Evolutionary conservation across 2,329 filamentous ascomycete genomes (phyloP), one percentile per base, ranked within the genome.

Genomic region (Sporothrix inflata): DNA sequence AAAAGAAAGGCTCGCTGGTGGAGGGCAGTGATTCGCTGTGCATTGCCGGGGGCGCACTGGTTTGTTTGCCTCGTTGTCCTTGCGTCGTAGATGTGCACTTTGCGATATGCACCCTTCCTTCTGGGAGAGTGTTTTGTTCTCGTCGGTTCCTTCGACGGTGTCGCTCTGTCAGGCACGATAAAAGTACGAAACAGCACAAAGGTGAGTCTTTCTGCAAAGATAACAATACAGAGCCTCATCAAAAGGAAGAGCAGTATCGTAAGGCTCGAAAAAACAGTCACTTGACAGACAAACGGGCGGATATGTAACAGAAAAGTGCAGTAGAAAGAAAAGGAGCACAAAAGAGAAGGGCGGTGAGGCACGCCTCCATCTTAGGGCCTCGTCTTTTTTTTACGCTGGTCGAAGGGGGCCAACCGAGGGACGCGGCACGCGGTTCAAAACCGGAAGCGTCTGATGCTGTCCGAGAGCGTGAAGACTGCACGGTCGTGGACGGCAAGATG

Each of bases 21-120:
- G 66, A 27, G 47, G 47, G 66, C 66, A 69, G 49, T 34, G 66
- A 57, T 69, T 69, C 66, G 66, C 66, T 69, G 66, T 69, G 30
- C 47, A 69, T 42, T 38, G 65, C 65, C 47, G 65, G 63, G 49
- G 27, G 14, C 21, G 5, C n/a, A 24, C 7, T 24, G 34, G n/a
- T 6, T 14, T 21, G 60, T 14, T 63, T 63, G 40, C 65, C 27
- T 67, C 65, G 65, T 66, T 30, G 24, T 49, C 40, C 16, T 34
- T n/a, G 24, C 24, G 19, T n/a, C 21, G 21, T 45, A 42, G 60
- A 27, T 16, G 60, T 63, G 60, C n/a, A 24, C 38, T n/a, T 1
- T 14, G 16, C 2, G 2, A 45, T 24, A 16, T 65, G 21, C 38
- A 5, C 12, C 38, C 38, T 45, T 65, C 30, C 16, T 21, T 40